Evolutionary conservation across 495 filamentous ascomycete genomes (phyloP), one percentile per base, ranked within the genome.

Genomic region (Durotheca rogersii): DNA sequence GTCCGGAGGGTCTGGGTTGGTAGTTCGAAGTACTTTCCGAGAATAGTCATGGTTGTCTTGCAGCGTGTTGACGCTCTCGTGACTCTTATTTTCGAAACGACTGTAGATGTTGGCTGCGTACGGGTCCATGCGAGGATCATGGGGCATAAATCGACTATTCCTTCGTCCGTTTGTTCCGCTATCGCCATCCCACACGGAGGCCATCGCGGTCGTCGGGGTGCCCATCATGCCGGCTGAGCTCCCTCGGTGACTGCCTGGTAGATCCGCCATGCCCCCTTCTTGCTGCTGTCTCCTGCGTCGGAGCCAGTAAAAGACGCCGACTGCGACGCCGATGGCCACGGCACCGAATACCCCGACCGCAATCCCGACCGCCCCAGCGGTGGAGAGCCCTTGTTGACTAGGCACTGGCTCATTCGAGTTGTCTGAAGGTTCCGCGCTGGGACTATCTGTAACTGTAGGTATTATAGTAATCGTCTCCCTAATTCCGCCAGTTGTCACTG

Each of bases 11-110:
- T 81, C 76, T 10, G 77, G 76, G 44, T 81, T 81, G 32, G 60
- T 73, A 2, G 76, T 73, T 49, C 77, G 66, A n/a, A 81, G 68
- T 14, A 79, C 74, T 50, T 71, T 69, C 51, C 77, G 63, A 30
- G 77, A 80, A 47, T 80, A 81, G 44, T 81, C 78, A 16, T 76
- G 74, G 49, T 81, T 74, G 52, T 81, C 78, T 47, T 75, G 75
- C 2, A 81, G 60, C 3, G 77, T 80, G 37, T 72, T 69, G 53
- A 81, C 58, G 58, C 76, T 80, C 53, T 80, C 76, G 48, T 72
- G 72, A 51, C 75, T 78, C 53, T 73, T 72, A 41, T 73, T 77
- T 18, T 68, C 72, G 16, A 67, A 67, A 11, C 73, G 64, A 19
- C 62, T 62, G 51, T 78, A 80, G 0, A 79, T 66, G 10, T 70